These are phyloP conservation scores for Pleurotus eryngii DNA, from an alignment of 768 basidiomycete species.

Conservation along the genomic window DNA sequence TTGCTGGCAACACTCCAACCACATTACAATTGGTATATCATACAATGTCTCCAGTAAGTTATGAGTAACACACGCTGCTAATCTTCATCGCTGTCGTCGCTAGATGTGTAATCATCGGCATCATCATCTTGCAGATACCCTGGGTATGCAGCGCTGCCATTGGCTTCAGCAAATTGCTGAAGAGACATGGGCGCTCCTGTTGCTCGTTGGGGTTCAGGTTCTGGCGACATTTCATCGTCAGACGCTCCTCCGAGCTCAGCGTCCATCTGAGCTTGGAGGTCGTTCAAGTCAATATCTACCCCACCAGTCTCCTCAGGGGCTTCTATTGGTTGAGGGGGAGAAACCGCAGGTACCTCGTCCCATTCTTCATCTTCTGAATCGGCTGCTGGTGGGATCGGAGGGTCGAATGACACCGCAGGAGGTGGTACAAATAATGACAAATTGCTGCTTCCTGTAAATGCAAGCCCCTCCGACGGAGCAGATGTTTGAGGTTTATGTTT, in stretches of 20 bases:
- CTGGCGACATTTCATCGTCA: constrained; percentile 46
- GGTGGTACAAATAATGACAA: constrained; percentile 24
- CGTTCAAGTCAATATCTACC: constrained; percentile 37
- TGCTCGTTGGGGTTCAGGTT: constrained; percentile 22
- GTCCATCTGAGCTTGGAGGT: constrained; percentile 36
- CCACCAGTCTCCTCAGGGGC: constrained; percentile 21
- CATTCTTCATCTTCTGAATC: constrained; percentile 45
- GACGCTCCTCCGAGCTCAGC: constrained; percentile 34
- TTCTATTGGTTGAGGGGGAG: constrained; percentile 19
- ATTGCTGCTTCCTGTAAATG: constrained; percentile 30
- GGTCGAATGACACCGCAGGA: constrained; percentile 16
- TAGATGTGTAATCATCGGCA: constrained; percentile 51
- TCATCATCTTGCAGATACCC: constrained; percentile 20
- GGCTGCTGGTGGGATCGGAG: constrained; percentile 11
- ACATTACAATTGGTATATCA: constrained; percentile 4
- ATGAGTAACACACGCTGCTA: constrained; percentile 13
- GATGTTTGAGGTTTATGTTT: constrained; percentile 32
- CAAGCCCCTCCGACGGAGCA: constrained; percentile 29
- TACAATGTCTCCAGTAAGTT: neutral
- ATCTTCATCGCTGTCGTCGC: constrained; percentile 55
- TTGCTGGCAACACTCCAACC: neutral
- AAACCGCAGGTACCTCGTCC: constrained; percentile 39
- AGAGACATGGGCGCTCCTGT: constrained; percentile 43
- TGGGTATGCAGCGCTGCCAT: constrained; percentile 13
- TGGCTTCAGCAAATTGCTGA: constrained; percentile 37